A percentile compares a stretch with the other conserved stretches of the same genome.
These are phyloP conservation scores for Neurospora sp. DNA, from an alignment of 495 filamentous ascomycete species.

Conservation along the genomic window DNA sequence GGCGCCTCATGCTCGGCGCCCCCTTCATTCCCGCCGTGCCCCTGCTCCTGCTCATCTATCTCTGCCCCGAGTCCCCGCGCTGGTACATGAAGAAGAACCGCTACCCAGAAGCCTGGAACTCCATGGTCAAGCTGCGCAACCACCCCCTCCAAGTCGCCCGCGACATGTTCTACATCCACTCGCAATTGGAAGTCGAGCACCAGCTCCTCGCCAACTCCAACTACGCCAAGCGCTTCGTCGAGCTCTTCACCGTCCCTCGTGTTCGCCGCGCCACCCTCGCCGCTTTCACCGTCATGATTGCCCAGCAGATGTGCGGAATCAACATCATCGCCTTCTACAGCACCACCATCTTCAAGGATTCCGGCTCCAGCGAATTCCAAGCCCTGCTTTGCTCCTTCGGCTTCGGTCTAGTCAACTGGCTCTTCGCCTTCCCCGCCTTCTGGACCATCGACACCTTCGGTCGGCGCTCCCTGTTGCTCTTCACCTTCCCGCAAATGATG, in stretches of 20 bases:
- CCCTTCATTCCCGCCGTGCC: conserved; percentile 70
- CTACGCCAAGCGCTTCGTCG: conserved; percentile 42
- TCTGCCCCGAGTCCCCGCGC: conserved; percentile 65
- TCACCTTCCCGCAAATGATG: conserved; percentile 80
- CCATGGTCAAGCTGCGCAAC: conserved; percentile 51
- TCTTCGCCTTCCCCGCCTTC: conserved; percentile 76
- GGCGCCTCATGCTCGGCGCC: conserved; percentile 68
- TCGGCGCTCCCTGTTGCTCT: conserved; percentile 62
- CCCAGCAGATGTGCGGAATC: conserved; percentile 81
- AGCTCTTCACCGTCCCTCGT: conserved; percentile 53
- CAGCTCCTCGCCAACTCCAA: conserved; percentile 24
- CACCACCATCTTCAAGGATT: conserved; percentile 58
- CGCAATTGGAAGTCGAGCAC: conserved; percentile 37
- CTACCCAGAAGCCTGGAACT: conserved; percentile 52
- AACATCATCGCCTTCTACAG: conserved; percentile 86
- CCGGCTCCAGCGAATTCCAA: conserved; percentile 44
- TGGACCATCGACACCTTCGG: conserved; percentile 83
- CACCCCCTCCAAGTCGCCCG: conserved; percentile 60
- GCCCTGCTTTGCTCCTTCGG: conserved; percentile 68
- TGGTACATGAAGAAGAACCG: conserved; percentile 53
- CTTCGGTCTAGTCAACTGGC: conserved; percentile 71
- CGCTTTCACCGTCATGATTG: conserved; percentile 60
- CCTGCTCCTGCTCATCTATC: conserved; percentile 52
- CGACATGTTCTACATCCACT: conserved; percentile 67
- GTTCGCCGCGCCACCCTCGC: conserved; percentile 50